Conservation (phyloP, 805 yeast genomes). For the Clavispora carvajalis region DNA sequence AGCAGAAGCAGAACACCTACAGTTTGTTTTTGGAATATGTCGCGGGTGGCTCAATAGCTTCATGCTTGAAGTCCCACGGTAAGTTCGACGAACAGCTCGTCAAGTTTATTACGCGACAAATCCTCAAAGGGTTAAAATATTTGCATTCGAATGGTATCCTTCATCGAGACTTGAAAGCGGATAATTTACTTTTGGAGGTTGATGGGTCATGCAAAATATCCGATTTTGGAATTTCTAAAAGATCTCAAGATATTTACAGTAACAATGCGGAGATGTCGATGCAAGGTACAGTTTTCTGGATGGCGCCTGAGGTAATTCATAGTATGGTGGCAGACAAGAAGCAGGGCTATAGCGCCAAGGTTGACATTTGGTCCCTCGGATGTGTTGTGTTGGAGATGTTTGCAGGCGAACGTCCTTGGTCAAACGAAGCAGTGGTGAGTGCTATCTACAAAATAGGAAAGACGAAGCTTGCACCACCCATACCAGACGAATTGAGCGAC, state of each 20-base stretch:
- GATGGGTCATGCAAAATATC: slow-evolving; percentile 95
- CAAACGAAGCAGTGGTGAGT: slow-evolving; percentile 88
- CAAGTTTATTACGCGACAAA: slow-evolving; percentile 69
- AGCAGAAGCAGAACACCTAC: slow-evolving; percentile 65
- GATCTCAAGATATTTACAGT: slow-evolving; percentile 68
- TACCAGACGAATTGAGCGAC: slow-evolving; percentile 79
- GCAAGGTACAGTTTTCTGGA: slow-evolving; percentile 99
- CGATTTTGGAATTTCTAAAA: slow-evolving; percentile 93
- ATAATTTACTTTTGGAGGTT: slow-evolving; percentile 77
- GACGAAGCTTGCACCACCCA: slow-evolving; percentile 88
- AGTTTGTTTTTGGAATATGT: slow-evolving; percentile 91
- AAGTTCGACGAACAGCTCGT: slow-evolving; percentile 76
- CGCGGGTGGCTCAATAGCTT: slow-evolving; percentile 95
- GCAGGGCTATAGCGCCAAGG: slow-evolving; percentile 95
- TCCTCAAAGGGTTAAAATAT: slow-evolving; percentile 79
- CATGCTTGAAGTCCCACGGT: slow-evolving; percentile 77
- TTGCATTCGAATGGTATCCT: slow-evolving; percentile 81
- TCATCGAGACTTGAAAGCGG: slow-evolving; percentile 94
- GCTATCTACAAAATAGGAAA: slow-evolving; percentile 89
- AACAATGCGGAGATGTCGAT: slow-evolving; percentile 94
- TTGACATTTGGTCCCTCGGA: slow-evolving; percentile 97
- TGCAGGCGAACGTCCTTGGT: slow-evolving; percentile 98
- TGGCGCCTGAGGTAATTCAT: slow-evolving; percentile 98
- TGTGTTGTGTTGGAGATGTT: slow-evolving; percentile 97
- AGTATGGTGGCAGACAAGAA: slow-evolving; percentile 65